Evolutionary conservation across 2,329 filamentous ascomycete species (phyloP), one percentile per base, ranked within the genome.

Genomic region (Hypoxylon sp.): DNA sequence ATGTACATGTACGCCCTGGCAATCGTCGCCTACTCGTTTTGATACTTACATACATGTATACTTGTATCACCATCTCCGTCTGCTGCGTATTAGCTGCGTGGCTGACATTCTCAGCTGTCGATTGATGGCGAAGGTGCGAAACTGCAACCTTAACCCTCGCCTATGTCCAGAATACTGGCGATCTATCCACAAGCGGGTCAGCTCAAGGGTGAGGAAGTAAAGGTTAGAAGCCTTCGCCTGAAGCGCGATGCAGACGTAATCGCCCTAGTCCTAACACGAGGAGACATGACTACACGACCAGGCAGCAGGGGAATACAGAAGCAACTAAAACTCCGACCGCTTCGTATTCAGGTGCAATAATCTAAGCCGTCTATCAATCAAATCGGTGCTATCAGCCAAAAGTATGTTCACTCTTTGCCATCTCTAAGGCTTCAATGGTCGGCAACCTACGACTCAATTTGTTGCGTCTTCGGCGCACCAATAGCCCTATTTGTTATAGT

Each of bases 281-380:
- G 17, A 19, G 27, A 51, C 47, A 21, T 21, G 24, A 15, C 31
- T 58, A 68, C 47, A 21, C 13, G 24, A 10, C 31, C 54, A 68
- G 65, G 58, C 68, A 70, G 51, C 61, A 63, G 39, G 32, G n/a
- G 19, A 27, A 39, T 64, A 69, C 56, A 64, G 10, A 62, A 62
- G 17, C 19, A 52, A 53, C 31, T 31, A 10, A 6, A 35, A 31
- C 11, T 50, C 48, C 39, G 17, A 44, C 54, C 3, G n/a, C 6
- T 11, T 53, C 37, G 1, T 47, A 10, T 42, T 37, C 3, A 47
- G 19, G 50, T 50, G 13, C 32, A 15, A 39, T 50, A n/a, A 15
- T 50, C 42, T n/a, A 39, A 17, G 17, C 19, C 2, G 39, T 2
- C 19, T 24, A 4, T 8, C 55, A 39, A 24, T 29, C 4, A 39